These are phyloP conservation scores for Albizia julibrissin DNA, from an alignment of 306 rosid species.

Conservation along the genomic window DNA sequence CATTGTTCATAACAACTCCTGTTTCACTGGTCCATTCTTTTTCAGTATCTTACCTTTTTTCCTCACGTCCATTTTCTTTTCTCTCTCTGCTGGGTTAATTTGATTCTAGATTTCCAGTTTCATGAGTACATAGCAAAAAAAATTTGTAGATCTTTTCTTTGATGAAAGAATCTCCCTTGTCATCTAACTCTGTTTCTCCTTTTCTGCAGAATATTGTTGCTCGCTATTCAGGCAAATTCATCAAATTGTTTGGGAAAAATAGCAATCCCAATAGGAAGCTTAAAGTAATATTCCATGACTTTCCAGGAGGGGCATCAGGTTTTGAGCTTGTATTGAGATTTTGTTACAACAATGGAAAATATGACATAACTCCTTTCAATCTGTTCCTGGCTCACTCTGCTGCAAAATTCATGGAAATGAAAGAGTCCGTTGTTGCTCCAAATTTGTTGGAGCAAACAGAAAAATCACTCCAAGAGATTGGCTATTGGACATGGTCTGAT, in stretches of 20 bases:
- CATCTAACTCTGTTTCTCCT: constrained; percentile 23
- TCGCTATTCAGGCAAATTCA: constrained; percentile 65
- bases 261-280: constrained; percentile 47
- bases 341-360: constrained; percentile 67
- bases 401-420: constrained; percentile 90
- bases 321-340: constrained; percentile 79
- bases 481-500: constrained; percentile 82
- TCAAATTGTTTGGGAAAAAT: constrained; percentile 69
- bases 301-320: constrained; percentile 90
- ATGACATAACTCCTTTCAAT: constrained; percentile 60
- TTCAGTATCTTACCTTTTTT: background rate
- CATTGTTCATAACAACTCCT: constrained; percentile 50
- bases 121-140: background rate
- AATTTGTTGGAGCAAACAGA: constrained; percentile 69
- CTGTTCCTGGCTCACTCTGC: constrained; percentile 58
- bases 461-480: constrained; percentile 65
- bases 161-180: background rate
- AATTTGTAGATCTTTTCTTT: background rate
- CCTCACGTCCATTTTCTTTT: constrained; percentile 24
- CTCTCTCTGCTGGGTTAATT: constrained; percentile 43
- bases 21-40: constrained; percentile 31
- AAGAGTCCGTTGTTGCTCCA: constrained; percentile 41
- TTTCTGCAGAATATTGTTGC: constrained; percentile 59
- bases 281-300: constrained; percentile 84
- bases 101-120: constrained; percentile 11